A percentile compares a stretch with the other conserved stretches of the same genome.
phyloP scores from a whole-genome alignment of 1,284 basidiomycete species.

The Marasmius oreades region DNA sequence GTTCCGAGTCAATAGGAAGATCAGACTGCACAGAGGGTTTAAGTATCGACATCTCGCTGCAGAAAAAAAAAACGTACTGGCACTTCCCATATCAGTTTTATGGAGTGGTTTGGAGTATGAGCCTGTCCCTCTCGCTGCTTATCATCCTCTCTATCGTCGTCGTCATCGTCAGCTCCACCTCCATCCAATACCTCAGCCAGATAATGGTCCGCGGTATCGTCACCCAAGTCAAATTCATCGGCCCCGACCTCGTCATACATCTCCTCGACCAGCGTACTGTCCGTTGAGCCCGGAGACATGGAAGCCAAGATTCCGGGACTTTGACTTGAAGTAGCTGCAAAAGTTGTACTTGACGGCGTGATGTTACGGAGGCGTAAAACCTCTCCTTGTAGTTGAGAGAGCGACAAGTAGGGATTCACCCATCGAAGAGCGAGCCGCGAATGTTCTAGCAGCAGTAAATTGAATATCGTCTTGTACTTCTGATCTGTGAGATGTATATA shows the following conservation, averaged over 20 bases:
- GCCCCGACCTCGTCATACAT: too few species aligned
- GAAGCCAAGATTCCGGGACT: too few species aligned
- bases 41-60: background rate
- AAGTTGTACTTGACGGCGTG: background rate
- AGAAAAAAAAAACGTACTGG: background rate
- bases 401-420: background rate
- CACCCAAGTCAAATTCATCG: background rate
- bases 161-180: background rate
- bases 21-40: background rate
- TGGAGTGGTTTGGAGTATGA: background rate
- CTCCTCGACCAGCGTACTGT: too few species aligned
- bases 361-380: background rate
- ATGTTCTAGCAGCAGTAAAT: background rate
- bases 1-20: background rate
- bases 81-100: background rate
- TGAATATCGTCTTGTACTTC: background rate
- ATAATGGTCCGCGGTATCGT: background rate
- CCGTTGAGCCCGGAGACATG: too few species aligned
- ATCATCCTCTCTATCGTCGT: background rate
- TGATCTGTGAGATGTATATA: background rate
- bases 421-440: background rate
- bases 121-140: background rate
- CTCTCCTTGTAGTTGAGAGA: background rate
- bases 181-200: background rate
- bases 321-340: background rate